These are phyloP conservation scores for Pyricularia sp. DNA, from an alignment of 2,329 filamentous ascomycete species.

Conservation along the genomic window DNA sequence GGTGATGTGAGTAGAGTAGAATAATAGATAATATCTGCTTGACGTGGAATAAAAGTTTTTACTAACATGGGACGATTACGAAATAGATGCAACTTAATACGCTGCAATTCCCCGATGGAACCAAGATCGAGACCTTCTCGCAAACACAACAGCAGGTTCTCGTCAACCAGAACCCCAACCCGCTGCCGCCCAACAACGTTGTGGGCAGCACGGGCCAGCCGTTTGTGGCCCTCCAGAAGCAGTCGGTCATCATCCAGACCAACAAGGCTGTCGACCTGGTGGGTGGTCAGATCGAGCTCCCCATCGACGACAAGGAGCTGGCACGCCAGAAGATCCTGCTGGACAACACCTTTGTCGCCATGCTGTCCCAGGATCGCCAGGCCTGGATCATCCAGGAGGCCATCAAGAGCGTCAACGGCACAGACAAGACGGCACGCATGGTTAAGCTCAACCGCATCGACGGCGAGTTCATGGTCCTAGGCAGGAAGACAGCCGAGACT, in stretches of 20 bases:
- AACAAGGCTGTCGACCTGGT: constrained; percentile 2
- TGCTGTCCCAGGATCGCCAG: constrained; percentile 3
- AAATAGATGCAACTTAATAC: constrained; percentile 4
- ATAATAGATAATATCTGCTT: too few species aligned
- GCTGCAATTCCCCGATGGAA: not conserved
- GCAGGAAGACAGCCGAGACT: constrained; percentile 4
- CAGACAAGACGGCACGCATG: constrained; percentile 5
- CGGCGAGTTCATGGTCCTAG: constrained; percentile 4
- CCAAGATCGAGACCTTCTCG: constrained; percentile 6
- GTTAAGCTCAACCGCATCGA: constrained; percentile 4
- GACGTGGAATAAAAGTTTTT: too few species aligned
- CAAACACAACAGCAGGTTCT: constrained; percentile 2
- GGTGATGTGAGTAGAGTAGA: constrained; percentile 4
- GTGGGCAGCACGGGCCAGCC: constrained; percentile 4
- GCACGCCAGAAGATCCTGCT: not conserved
- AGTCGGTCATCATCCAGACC: constrained; percentile 5
- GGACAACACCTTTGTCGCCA: constrained; percentile 4
- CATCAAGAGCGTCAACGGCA: constrained; percentile 5
- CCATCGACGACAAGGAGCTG: constrained; percentile 1
- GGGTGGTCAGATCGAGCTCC: constrained; percentile 3
- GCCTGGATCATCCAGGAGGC: constrained; percentile 3
- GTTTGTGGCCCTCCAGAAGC: not conserved
- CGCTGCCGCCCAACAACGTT: not conserved
- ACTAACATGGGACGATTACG: not conserved
- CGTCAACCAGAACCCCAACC: constrained; percentile 5